These are phyloP conservation scores for Magnolia officinalis DNA, from an alignment of 164 flowering plant genomes.

Conservation along the genomic window DNA sequence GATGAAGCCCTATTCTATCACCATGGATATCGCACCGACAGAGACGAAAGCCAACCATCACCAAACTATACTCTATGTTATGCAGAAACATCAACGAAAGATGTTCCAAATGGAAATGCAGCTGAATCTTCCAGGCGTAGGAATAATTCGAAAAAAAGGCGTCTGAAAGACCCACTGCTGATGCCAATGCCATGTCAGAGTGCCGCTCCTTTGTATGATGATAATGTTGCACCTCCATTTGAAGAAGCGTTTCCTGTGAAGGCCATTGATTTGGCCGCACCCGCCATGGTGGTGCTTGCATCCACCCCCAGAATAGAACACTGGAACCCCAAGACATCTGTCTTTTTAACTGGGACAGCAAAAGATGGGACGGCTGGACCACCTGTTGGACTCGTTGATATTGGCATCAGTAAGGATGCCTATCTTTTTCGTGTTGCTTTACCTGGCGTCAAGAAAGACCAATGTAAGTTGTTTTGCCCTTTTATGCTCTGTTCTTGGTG, in stretches of 20 bases:
- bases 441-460: conserved; percentile 57
- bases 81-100: background rate
- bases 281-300: conserved; percentile 11
- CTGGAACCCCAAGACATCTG: conserved; percentile 7
- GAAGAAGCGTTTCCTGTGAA: conserved; percentile 1
- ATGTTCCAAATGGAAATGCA: conserved; percentile 13
- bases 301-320: conserved; percentile 6
- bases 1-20: conserved; percentile 5
- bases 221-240: background rate
- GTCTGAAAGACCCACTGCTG: background rate
- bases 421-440: conserved; percentile 61
- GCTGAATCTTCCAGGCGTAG: background rate
- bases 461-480: conserved; percentile 17
- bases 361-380: conserved; percentile 44
- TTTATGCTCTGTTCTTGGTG: background rate
- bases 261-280: conserved; percentile 4
- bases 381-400: conserved; percentile 54
- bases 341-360: conserved; percentile 45
- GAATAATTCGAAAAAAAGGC: conserved; percentile 2
- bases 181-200: conserved; percentile 5
- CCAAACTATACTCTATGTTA: background rate
- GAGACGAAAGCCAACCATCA: background rate
- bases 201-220: background rate
- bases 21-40: conserved; percentile 3
- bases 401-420: conserved; percentile 46